phyloP scores from a whole-genome alignment of 129 eudicot genomes.

The Oenanthe sinensis region DNA sequence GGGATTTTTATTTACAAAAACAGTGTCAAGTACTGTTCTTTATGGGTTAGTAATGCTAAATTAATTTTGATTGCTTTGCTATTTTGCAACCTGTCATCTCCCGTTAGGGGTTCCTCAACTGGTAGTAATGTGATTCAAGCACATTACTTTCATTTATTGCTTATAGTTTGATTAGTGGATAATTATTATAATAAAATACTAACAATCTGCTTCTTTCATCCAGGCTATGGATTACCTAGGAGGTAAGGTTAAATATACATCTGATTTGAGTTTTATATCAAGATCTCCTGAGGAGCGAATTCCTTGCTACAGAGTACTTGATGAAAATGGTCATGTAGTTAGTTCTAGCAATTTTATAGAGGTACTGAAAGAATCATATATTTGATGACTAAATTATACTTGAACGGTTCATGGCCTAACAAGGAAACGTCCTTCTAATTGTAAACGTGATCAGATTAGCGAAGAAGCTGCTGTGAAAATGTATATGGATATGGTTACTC shows the following conservation, averaged over 20 bases:
- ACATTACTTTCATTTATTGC: too few species aligned
- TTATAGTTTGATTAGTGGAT: too few species aligned
- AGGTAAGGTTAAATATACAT: slow-evolving; percentile 66
- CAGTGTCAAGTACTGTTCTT: too few species aligned
- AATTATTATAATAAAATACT: not conserved
- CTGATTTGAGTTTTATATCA: slow-evolving; percentile 45
- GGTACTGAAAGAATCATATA: slow-evolving; percentile 23
- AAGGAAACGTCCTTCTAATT: not conserved
- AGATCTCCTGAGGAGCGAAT: slow-evolving; percentile 37
- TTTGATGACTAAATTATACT: not conserved
- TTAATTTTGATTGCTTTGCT: too few species aligned
- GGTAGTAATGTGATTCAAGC: too few species aligned
- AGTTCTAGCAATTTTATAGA: slow-evolving; percentile 25
- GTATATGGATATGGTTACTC: slow-evolving; percentile 69
- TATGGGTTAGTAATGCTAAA: too few species aligned
- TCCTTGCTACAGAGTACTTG: too few species aligned
- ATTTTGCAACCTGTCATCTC: too few species aligned
- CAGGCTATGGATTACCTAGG: slow-evolving; percentile 69
- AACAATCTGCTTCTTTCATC: slow-evolving; percentile 9
- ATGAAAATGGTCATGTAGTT: slow-evolving; percentile 45
- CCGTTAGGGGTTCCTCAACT: too few species aligned
- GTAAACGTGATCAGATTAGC: slow-evolving; percentile 37
- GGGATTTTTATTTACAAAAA: too few species aligned
- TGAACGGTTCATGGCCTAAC: not conserved
- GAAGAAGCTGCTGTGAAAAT: slow-evolving; percentile 67